A percentile compares a stretch with the other conserved stretches of the same genome.
Conservation (phyloP, 2,329 filamentous ascomycete species). For the Venturia pyrina region DNA sequence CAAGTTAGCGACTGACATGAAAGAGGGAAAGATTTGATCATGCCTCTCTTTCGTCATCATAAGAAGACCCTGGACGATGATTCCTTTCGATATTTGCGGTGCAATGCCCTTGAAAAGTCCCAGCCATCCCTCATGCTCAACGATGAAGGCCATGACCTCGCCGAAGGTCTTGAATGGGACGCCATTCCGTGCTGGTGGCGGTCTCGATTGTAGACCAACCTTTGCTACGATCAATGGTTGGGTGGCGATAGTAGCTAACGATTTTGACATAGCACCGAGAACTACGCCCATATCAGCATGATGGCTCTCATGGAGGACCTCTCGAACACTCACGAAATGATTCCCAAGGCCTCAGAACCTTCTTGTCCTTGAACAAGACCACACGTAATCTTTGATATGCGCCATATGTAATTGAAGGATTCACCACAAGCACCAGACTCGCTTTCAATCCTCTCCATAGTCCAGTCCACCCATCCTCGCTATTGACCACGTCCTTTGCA, state of each 20-base stretch:
- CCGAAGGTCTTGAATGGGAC: constrained; percentile 89
- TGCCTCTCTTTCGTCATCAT: constrained; percentile 99
- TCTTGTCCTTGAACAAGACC: constrained; percentile 65
- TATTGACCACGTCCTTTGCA: constrained; percentile 76
- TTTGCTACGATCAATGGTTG: constrained; percentile 97
- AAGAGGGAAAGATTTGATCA: constrained; percentile 16
- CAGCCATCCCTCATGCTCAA: constrained; percentile 71
- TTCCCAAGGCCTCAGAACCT: constrained; percentile 69
- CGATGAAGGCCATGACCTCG: constrained; percentile 91
- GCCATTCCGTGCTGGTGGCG: constrained; percentile 71
- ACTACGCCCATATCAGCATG: constrained; percentile 41
- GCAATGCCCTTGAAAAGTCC: constrained; percentile 96
- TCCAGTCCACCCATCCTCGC: constrained; percentile 80
- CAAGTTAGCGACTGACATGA: not conserved
- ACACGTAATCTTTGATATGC: constrained; percentile 85
- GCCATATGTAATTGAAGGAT: constrained; percentile 95
- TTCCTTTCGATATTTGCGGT: constrained; percentile 84
- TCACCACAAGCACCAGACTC: constrained; percentile 88
- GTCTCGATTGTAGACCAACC: constrained; percentile 88
- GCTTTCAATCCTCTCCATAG: constrained; percentile 95
- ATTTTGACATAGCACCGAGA: constrained; percentile 86
- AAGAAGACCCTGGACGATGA: constrained; percentile 86
- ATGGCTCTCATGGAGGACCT: not conserved
- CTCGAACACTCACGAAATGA: constrained; percentile 65
- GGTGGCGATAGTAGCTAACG: constrained; percentile 80